Evolutionary conservation across 139 green algal species (phyloP), one percentile per base, ranked within the genome.

Genomic region (Volvox reticuliferus): DNA sequence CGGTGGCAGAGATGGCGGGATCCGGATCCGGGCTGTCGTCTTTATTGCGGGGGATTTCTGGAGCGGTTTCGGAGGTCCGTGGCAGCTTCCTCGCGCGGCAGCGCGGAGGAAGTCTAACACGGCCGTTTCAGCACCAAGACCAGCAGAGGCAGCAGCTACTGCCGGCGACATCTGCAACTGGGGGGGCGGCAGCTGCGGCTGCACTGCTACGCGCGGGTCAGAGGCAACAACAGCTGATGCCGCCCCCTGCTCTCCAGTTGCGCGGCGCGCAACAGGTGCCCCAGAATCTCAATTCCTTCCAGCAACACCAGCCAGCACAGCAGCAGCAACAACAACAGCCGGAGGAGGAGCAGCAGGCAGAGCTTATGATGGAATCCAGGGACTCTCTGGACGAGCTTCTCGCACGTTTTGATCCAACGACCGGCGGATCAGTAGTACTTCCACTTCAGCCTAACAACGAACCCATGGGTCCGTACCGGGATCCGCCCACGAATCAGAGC

Each of bases 381-480:
- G 76, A 82, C 30, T 33, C 76, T n/a, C 55, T 82, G 20, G 76
- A 82, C 24, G 76, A 82, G 76, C 76, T 82, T 20, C 32, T 82
- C 17, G 33, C 17, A 17, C 32, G 32, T n/a, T 26, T 82, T 28
- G 65, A 28, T 55, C 44, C 44, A 55, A n/a, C n/a, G n/a, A n/a
- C n/a, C n/a, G n/a, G n/a, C n/a, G n/a, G n/a, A n/a, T n/a, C n/a
- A n/a, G n/a, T n/a, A n/a, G n/a, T n/a, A n/a, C n/a, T n/a, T n/a
- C n/a, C n/a, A n/a, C 5, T 55, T 55, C 44, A 55, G 44, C 44
- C 44, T 55, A 55, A 55, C 44, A 5, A 55, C 9, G 44, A 9
- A 55, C 44, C 44, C 44, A 55, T 55, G 44, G 44, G 44, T 55
- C 44, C 44, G 44, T 55, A 55, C 44, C 44, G 44, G 44, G 44